These are phyloP conservation scores for Neoboletus brunneissimus DNA, from an alignment of 768 basidiomycete genomes.

Conservation along the genomic window DNA sequence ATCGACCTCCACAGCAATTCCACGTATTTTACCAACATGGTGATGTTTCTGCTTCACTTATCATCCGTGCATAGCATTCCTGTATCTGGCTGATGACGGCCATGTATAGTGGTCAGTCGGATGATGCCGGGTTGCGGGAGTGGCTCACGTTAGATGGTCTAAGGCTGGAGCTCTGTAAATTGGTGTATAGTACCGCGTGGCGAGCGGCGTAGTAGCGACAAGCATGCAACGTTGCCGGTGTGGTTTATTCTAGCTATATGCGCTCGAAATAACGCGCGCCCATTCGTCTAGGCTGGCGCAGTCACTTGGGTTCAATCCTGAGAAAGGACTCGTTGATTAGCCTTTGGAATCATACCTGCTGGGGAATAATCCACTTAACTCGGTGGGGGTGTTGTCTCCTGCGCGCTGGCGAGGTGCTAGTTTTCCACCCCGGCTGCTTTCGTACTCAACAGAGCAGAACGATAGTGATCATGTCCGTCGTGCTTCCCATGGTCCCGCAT, in stretches of 20 bases:
- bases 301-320: not conserved
- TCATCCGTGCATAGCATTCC: no score
- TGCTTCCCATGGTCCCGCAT: not conserved
- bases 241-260: not conserved
- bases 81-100: no score
- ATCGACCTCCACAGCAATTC: no score
- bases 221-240: not conserved
- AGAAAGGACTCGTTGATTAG: not conserved
- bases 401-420: not conserved
- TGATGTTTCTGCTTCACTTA: no score
- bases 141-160: no score
- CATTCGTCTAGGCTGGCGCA: not conserved
- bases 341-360: not conserved
- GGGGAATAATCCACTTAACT: not conserved
- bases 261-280: not conserved
- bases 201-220: no score
- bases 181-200: no score
- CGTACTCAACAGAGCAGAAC: not conserved
- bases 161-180: no score
- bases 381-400: not conserved
- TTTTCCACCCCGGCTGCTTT: no score
- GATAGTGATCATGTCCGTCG: not conserved
- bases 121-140: no score
- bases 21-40: no score
- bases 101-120: no score